phyloP scores from a whole-genome alignment of 371 early-diverging fungal species.

The Umbelopsis sp. region DNA sequence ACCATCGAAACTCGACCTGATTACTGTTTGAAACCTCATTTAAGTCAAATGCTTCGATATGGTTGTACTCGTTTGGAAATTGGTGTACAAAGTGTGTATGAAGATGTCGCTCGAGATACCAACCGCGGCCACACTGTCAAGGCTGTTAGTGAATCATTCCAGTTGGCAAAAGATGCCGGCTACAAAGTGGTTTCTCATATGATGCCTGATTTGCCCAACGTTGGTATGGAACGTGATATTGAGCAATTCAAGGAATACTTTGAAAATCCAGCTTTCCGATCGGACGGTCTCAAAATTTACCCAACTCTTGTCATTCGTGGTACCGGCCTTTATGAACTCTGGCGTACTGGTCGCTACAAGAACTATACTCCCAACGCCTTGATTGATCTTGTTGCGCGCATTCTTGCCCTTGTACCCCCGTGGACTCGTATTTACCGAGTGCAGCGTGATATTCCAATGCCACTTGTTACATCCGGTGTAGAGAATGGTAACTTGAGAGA shows the following conservation, averaged over 20 bases:
- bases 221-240: constrained; percentile 99
- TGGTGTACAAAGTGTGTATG: constrained; percentile 99
- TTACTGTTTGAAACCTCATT: constrained; percentile 97
- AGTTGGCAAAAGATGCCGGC: constrained; percentile 98
- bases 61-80: constrained; percentile 99
- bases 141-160: constrained; percentile 97
- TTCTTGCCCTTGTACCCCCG: constrained; percentile 98
- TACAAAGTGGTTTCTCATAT: constrained; percentile 99
- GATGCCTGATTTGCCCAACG: constrained; percentile 99
- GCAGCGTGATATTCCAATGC: constrained; percentile 99
- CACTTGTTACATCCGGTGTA: constrained; percentile 99
- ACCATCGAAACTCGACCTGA: constrained; percentile 99
- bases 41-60: constrained; percentile 98
- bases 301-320: constrained; percentile 99
- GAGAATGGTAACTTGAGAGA: constrained; percentile 99
- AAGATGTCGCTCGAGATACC: constrained; percentile 99
- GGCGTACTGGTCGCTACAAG: constrained; percentile 98
- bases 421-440: constrained; percentile 99
- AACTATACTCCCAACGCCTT: constrained; percentile 99
- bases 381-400: constrained; percentile 97
- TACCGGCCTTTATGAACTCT: constrained; percentile 99
- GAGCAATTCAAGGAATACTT: constrained; percentile 99
- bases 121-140: constrained; percentile 99
- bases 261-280: constrained; percentile 98
- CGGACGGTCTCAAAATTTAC: constrained; percentile 99